Evolutionary conservation across 2,329 filamentous ascomycete genomes (phyloP).

Genomic region (Botrytis medusae): DNA sequence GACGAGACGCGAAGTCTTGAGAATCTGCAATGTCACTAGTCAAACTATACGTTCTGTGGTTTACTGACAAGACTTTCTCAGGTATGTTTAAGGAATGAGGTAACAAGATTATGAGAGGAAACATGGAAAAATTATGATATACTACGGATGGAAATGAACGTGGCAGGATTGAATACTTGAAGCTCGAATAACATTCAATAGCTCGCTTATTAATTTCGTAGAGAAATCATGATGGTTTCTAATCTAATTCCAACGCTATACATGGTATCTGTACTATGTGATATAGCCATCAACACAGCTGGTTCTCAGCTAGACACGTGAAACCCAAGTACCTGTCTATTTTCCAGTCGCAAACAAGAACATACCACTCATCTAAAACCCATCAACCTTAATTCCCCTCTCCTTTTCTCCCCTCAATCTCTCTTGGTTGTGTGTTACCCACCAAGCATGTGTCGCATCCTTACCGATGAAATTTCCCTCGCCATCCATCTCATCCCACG

Average conservation of each 20-base stretch:
- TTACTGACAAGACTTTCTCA: background rate
- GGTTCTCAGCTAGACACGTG: background rate
- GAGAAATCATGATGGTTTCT: background rate
- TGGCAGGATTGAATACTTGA: background rate
- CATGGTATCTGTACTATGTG: background rate
- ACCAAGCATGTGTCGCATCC: constrained; percentile 56
- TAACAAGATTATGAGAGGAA: background rate
- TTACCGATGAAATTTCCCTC: constrained; percentile 44
- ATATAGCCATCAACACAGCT: background rate
- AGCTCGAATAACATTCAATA: background rate
- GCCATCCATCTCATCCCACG: constrained; percentile 55
- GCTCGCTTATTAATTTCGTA: background rate
- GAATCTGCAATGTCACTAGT: background rate
- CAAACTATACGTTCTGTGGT: background rate
- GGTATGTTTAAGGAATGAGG: background rate
- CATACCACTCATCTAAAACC: constrained; percentile 18
- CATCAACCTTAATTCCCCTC: constrained; percentile 36
- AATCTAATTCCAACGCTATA: background rate
- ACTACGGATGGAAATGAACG: background rate
- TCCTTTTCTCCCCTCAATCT: constrained; percentile 39
- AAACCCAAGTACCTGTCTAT: background rate
- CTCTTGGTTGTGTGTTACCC: constrained; percentile 51
- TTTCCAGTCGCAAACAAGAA: background rate
- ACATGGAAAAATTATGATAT: background rate
- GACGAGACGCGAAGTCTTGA: background rate